Evolutionary conservation across 306 rosid genomes (phyloP).

Genomic region (Urtica urens): DNA sequence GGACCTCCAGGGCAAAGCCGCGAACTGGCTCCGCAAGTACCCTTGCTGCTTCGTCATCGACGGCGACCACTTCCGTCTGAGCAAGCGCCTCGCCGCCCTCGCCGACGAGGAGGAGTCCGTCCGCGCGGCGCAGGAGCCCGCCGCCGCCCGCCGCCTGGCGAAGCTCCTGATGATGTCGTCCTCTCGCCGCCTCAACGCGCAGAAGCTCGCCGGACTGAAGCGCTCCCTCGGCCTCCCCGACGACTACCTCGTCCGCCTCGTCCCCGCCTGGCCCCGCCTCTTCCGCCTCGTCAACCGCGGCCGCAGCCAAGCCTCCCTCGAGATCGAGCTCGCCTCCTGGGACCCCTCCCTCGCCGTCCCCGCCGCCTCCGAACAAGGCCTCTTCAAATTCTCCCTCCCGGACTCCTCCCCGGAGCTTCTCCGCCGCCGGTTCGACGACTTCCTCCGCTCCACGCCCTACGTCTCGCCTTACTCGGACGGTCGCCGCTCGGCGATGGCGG

Average conservation of each 20-base stretch:
- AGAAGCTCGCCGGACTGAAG: constrained; percentile 55
- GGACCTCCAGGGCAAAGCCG: constrained; percentile 78
- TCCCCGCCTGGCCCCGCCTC: constrained; percentile 37
- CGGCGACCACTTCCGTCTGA: constrained; percentile 36
- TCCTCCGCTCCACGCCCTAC: constrained; percentile 49
- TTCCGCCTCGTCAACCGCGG: constrained; percentile 51
- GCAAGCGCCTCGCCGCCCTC: constrained; percentile 58
- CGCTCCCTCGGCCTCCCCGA: constrained; percentile 68
- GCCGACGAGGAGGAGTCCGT: constrained; percentile 58
- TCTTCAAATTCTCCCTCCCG: constrained; percentile 50
- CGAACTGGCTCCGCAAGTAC: constrained; percentile 71
- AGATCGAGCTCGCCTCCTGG: constrained; percentile 63
- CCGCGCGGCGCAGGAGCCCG: constrained; percentile 44
- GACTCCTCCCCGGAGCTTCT: constrained; percentile 72
- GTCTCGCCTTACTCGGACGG: constrained; percentile 54
- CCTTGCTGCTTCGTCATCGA: constrained; percentile 68
- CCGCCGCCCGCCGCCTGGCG: constrained; percentile 34
- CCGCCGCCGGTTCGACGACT: constrained; percentile 54
- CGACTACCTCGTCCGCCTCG: constrained; percentile 53
- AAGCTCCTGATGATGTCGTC: constrained; percentile 63
- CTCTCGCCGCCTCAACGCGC: constrained; percentile 41
- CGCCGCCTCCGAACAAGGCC: constrained; percentile 22
- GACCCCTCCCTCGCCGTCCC: constrained; percentile 55
- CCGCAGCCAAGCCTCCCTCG: constrained; percentile 61
- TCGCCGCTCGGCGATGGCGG: constrained; percentile 32